A percentile compares a stretch with the other conserved stretches of the same genome.
phyloP scores from a whole-genome alignment of 441 rosid genomes.

The Aleurites moluccanus region DNA sequence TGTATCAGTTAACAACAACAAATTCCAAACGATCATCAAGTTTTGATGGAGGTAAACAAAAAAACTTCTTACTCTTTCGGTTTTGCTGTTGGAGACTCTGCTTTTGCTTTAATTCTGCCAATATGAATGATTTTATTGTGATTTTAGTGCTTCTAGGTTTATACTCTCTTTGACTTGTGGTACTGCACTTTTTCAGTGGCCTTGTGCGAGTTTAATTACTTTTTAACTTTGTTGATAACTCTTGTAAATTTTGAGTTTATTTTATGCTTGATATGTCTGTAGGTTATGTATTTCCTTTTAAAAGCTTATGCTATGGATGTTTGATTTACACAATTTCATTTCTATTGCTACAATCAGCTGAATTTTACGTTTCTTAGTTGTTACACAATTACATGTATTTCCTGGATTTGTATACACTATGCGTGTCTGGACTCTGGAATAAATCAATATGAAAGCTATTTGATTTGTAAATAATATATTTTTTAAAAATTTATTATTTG shows the following conservation, averaged over 20 bases:
- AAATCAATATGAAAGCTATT: too few relatives aligned
- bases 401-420: too few relatives aligned
- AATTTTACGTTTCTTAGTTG: neutral
- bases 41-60: conserved; percentile 13
- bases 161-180: neutral
- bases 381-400: neutral
- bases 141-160: neutral
- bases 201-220: neutral
- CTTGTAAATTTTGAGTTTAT: neutral
- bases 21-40: conserved; percentile 3
- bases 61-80: neutral
- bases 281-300: neutral
- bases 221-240: too few relatives aligned
- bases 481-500: too few relatives aligned
- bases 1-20: too few relatives aligned
- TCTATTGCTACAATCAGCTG: neutral
- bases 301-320: neutral
- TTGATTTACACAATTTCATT: neutral
- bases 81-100: neutral
- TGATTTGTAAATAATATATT: too few relatives aligned
- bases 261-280: neutral
- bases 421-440: too few relatives aligned
- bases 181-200: neutral
- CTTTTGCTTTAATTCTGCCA: neutral
- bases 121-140: neutral